Evolutionary conservation across 169 alveolate species (phyloP), one percentile per base, ranked within the genome.

Genomic region (Plasmodium adleri): DNA sequence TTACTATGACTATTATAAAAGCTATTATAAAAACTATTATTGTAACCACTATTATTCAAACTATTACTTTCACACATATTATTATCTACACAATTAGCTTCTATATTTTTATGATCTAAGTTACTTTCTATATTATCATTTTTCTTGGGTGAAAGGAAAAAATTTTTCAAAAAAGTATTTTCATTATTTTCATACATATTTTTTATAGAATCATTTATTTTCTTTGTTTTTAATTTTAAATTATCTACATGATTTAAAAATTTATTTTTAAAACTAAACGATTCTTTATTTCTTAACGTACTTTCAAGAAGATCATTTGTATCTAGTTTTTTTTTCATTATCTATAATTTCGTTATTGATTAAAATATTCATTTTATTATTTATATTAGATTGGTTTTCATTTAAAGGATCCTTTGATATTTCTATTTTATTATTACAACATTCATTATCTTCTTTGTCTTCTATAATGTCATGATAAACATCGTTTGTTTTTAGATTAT

Each of bases 101-200:
- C 74, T 2, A 12, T 60, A 45, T 45, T 58, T 13, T 26, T 62
- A n/a, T 74, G 49, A 22, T 74, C 50, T 7, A 74, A 28, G 7
- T 26, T 1, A 17, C 10, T 32, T 50, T 50, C 64, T 13, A 6
- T 63, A 43, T 58, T 32, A 0, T 71, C 85, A 17, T 7, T 1
- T 54, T 59, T 83, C 43, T 71, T 83, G 15, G 56, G 58, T 39
- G 67, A 52, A 1, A 58, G 39, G n/a, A 83, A 83, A 1, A 83
- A n/a, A 54, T 83, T 83, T 59, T 70, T 83, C 24, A 83, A 83
- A 70, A 83, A 83, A 3, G 28, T 68, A 50, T 58, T 67, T 7
- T 83, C 91, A 58, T 83, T 83, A 43, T 24, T 58, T 43, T 83
- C 91, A 62, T 83, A 83, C 43, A 83, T 83, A 70, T 83, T 83